Percentiles rank a stretch among this genome's conserved stretches.
Evolutionary conservation across 768 basidiomycete species (phyloP).

Genomic region (Suillus americanus): DNA sequence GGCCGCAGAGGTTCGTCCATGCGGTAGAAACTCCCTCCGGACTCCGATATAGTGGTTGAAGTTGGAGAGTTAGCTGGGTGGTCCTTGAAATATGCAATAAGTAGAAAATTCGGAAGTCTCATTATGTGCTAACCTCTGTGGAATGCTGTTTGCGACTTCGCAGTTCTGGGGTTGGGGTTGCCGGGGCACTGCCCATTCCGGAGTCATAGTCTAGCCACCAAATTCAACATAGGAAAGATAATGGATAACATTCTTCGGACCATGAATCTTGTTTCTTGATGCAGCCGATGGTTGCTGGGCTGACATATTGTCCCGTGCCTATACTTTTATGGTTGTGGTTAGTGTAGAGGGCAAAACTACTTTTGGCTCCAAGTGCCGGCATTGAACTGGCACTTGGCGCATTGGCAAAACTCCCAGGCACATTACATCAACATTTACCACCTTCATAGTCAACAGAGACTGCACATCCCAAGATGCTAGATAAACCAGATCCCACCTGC

Average conservation of each 20-base stretch:
- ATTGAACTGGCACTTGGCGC: no score
- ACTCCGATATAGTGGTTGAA: constrained; percentile 33
- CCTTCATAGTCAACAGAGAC: no score
- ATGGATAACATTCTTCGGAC: neutral
- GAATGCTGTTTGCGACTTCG: constrained; percentile 14
- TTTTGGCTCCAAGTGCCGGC: no score
- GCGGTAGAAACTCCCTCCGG: constrained; percentile 21
- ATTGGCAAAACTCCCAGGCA: no score
- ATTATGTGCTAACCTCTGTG: constrained; percentile 16
- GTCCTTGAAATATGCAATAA: constrained; percentile 12
- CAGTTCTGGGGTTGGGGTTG: constrained; percentile 14
- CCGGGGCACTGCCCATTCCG: constrained; percentile 1
- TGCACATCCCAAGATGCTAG: no score
- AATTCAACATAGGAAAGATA: neutral
- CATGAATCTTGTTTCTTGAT: neutral
- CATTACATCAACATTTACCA: no score
- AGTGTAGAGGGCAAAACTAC: no score
- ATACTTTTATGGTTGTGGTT: neutral
- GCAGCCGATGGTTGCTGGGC: neutral
- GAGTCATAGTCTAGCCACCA: constrained; percentile 8
- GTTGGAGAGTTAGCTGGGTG: constrained; percentile 21
- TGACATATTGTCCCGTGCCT: neutral
- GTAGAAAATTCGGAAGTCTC: neutral
- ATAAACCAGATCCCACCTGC: no score
- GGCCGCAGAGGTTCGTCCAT: constrained; percentile 13